Base-by-base conservation (phyloP, 2,329 filamentous ascomycete genomes). In the Paraphoma sp. region DNA sequence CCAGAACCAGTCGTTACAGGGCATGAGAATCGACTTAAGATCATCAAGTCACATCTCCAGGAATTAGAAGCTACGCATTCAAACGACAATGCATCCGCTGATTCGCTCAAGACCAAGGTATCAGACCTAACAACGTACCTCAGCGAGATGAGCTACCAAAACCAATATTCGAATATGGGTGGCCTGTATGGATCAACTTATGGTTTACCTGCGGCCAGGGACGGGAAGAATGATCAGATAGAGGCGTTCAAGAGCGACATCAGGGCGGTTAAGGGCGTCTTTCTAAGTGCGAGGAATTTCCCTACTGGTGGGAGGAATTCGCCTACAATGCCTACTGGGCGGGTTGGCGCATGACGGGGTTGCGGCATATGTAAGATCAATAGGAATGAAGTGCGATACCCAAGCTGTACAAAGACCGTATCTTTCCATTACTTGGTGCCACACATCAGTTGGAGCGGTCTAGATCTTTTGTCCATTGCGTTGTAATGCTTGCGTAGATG, bases 241-340 rank as follows among this genome's bases (percentile, higher is more conserved):
- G 86, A 86, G 60, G 87, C 85, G 70, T 82, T 91, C 17, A 91
- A 90, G 78, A 87, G 87, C 62, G 90, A 89, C 59, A 93, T 96
- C 49, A 81, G 91, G 62, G 84, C 89, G 54, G 86, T 95, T 42
- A 96, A 96, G 80, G 91, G 91, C 1, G 85, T 92, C 10, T 79
- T 95, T 64, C 76, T 96, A 53, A 92, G 87, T 68, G 86, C 91
- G 4, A 86, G 89, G 68, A 91, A 86, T 67, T 94, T 94, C 63
- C 89, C 74, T 3, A 65, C 66, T 47, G 72, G 71, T 8, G 68
- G 71, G 1, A 65, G 63, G 51, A 64, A 47, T 45, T 40, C 51
- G 29, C 41, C 63, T 33, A 55, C 65, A 1, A 64, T 69, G 51
- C 62, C 69, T 14, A 59, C 63, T 14, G 64, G 68, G 16, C 63